These are phyloP conservation scores for Cucumis hystrix DNA, from an alignment of 306 rosid species.

Conservation along the genomic window DNA sequence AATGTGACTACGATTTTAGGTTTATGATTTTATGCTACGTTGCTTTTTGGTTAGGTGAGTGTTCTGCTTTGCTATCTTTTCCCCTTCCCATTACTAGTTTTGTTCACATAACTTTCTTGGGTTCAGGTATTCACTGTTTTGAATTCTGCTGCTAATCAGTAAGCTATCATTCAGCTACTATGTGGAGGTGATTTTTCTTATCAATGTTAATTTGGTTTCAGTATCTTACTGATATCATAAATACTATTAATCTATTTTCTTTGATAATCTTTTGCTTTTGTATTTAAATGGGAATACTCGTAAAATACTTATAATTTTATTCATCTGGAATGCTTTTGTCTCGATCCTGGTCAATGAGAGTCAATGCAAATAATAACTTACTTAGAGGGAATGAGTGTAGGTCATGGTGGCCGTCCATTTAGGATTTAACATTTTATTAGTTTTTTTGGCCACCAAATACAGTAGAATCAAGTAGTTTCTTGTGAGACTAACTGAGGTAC, in stretches of 20 bases:
- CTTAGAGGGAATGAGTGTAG: not conserved
- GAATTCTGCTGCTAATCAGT: conserved; percentile 85
- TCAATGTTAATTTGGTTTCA: not conserved
- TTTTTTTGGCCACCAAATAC: not conserved
- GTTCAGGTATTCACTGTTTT: conserved; percentile 77
- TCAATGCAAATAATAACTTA: not conserved
- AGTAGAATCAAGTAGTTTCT: not conserved
- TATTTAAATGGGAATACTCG: not conserved
- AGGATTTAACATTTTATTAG: not conserved
- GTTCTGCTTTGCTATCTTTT: not conserved
- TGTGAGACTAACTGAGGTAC: not conserved
- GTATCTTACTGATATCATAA: not conserved
- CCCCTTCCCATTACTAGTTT: not conserved
- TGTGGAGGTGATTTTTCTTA: conserved; percentile 63
- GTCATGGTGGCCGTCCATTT: not conserved
- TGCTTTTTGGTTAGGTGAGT: not conserved
- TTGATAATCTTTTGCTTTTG: not conserved
- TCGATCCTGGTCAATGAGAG: not conserved
- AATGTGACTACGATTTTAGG: not conserved
- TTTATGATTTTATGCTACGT: not conserved
- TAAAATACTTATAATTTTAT: not conserved
- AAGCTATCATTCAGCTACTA: conserved; percentile 93
- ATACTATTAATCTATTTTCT: not conserved
- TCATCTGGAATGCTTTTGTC: not conserved
- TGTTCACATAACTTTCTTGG: conserved; percentile 15